A percentile compares a stretch with the other conserved stretches of the same genome.
Conservation (phyloP, 306 rosid species). For the Oemleria cerasiformis region DNA sequence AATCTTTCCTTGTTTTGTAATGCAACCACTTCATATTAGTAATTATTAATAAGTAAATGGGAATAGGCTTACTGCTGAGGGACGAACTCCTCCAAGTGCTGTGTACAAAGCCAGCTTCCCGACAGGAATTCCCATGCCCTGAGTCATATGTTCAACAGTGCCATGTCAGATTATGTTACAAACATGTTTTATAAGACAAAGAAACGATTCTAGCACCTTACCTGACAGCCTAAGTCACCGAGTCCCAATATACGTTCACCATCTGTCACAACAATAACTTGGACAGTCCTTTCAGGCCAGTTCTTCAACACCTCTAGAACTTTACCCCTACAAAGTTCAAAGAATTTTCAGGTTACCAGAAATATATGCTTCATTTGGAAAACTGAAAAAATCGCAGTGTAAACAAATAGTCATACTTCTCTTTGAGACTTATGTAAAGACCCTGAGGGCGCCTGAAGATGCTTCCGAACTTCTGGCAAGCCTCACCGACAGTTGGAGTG, state of each 20-base stretch:
- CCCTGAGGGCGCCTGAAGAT: constrained; percentile 98
- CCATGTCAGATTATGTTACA: constrained; percentile 22
- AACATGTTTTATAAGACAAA: neutral
- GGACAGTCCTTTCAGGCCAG: constrained; percentile 87
- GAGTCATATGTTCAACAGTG: constrained; percentile 31
- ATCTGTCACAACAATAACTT: constrained; percentile 90
- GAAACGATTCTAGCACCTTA: constrained; percentile 19
- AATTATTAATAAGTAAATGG: neutral
- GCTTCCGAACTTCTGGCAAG: constrained; percentile 95
- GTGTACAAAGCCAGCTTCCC: constrained; percentile 89
- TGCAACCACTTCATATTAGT: neutral
- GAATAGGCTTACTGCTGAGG: constrained; percentile 70
- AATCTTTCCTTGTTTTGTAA: neutral
- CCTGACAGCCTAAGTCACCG: constrained; percentile 99
- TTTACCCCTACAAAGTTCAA: constrained; percentile 59
- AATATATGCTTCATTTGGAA: neutral
- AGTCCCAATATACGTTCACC: constrained; percentile 97
- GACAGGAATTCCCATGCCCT: constrained; percentile 99
- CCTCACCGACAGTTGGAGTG: constrained; percentile 91
- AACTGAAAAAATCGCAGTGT: constrained; percentile 4
- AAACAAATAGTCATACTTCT: constrained; percentile 49
- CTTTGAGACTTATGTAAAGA: constrained; percentile 93
- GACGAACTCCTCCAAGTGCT: constrained; percentile 95
- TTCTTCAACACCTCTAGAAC: constrained; percentile 91
- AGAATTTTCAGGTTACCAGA: constrained; percentile 11